Base-by-base conservation (phyloP, 139 green algal species). In the Mesotaenium endlicherianum region DNA sequence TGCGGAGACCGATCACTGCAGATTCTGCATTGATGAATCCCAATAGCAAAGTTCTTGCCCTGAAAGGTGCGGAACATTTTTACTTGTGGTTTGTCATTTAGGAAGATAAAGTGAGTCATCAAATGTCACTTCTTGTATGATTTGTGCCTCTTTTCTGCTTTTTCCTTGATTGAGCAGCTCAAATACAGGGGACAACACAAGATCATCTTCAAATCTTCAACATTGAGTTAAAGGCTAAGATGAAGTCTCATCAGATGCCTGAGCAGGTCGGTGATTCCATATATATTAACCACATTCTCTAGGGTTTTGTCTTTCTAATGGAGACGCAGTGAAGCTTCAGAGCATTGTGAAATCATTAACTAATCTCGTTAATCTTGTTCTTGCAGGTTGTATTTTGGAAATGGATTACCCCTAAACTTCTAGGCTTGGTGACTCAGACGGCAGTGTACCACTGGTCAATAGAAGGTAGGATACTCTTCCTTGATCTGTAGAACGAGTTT, bases 361-460 rank as follows among this genome's bases (percentile, higher is more conserved):
- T n/a, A n/a, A n/a, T n/a, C n/a, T n/a, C n/a, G n/a, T n/a, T n/a
- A n/a, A n/a, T n/a, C n/a, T n/a, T n/a, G n/a, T n/a, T n/a, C n/a
- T 41, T 81, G 50, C 82, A 87, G 82, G 88, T 91, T 16, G 94
- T 98, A 72, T 99, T 97, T 86, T 99, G 97, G 97, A 98, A 97
- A 84, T 99, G 97, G 97, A 94, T 98, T 64, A 92, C 78, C 20
- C 50, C 90, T 59, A 91, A 80, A 8, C 92, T 92, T 84, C 81
- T 99, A 49, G 97, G 96, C 34, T 88, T 99, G 31, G 95, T 99
- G 14, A 99, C 97, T 16, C 88, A 92, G 50, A 91, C 83, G 1
- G 82, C 92, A 0, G 96, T 99, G 31, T 99, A 98, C 89, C 95
- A 98, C 88, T 99, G 97, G 97, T 93, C 95, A 44, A 92, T 98